phyloP scores from a whole-genome alignment of 1,284 basidiomycete species.

The Erythrobasidium hasegawianum region DNA sequence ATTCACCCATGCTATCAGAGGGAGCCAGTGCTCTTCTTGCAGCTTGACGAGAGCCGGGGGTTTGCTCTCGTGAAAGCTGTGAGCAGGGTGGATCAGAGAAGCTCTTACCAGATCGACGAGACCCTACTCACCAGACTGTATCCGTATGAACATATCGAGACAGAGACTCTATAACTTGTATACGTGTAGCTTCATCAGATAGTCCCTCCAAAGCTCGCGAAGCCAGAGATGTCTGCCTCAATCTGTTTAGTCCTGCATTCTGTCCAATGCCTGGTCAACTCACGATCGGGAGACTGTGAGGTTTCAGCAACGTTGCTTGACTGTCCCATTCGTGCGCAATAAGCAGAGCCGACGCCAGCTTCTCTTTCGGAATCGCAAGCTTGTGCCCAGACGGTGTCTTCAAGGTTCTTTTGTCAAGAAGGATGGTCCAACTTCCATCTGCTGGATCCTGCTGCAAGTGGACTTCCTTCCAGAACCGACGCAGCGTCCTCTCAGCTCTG shows the following conservation, averaged over 20 bases:
- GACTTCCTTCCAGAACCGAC: constrained; percentile 87
- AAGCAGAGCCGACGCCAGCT: constrained; percentile 65
- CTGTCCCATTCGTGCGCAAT: constrained; percentile 96
- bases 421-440: constrained; percentile 38
- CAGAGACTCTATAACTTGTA: constrained; percentile 67
- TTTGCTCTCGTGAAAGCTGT: constrained; percentile 55
- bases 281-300: constrained; percentile 87
- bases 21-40: constrained; percentile 85
- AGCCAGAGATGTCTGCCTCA: constrained; percentile 72
- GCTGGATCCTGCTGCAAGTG: constrained; percentile 60
- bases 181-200: constrained; percentile 57
- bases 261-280: constrained; percentile 43
- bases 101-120: background rate
- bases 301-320: constrained; percentile 79
- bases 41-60: constrained; percentile 71
- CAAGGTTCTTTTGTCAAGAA: constrained; percentile 52
- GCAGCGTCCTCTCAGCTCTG: constrained; percentile 80
- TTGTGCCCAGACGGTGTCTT: constrained; percentile 79
- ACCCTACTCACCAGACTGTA: constrained; percentile 71
- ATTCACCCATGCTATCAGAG: constrained; percentile 74
- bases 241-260: background rate
- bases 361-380: constrained; percentile 67
- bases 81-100: background rate
- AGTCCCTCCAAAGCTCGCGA: constrained; percentile 84
- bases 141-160: constrained; percentile 91